Evolutionary conservation across 202 grass and related monocot genomes (phyloP).

Genomic region (Setaria italica): DNA sequence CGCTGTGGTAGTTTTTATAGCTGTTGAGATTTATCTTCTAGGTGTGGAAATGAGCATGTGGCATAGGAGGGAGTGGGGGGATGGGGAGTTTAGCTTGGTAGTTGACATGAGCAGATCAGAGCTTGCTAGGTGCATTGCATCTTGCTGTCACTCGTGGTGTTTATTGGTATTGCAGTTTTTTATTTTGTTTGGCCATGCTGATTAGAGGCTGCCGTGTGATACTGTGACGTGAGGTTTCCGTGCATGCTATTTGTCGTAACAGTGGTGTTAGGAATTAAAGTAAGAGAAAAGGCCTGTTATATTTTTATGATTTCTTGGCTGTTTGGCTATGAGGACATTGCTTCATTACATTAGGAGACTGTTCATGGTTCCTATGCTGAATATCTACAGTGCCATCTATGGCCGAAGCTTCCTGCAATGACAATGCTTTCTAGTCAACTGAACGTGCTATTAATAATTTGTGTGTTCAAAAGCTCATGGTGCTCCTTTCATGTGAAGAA

Average conservation of each 20-base stretch:
- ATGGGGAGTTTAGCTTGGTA: neutral
- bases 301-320: neutral
- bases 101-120: neutral
- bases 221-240: neutral
- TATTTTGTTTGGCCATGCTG: neutral
- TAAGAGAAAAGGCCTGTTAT: neutral
- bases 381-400: neutral
- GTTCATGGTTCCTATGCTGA: neutral
- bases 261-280: neutral
- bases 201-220: neutral
- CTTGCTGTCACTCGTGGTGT: neutral
- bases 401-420: neutral
- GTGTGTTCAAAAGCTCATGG: neutral
- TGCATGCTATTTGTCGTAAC: neutral
- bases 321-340: slow-evolving; percentile 3
- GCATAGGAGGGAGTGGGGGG: slow-evolving; percentile 50
- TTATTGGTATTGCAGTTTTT: neutral
- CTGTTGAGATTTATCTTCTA: slow-evolving; percentile 14
- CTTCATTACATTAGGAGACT: neutral
- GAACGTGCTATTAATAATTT: slow-evolving; percentile 10
- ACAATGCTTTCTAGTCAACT: slow-evolving; percentile 25
- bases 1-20: neutral
- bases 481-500: neutral
- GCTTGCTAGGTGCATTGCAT: neutral
- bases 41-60: slow-evolving; percentile 58